Base-by-base conservation (phyloP, 345 rosid genomes). In the Acer yangbiense region DNA sequence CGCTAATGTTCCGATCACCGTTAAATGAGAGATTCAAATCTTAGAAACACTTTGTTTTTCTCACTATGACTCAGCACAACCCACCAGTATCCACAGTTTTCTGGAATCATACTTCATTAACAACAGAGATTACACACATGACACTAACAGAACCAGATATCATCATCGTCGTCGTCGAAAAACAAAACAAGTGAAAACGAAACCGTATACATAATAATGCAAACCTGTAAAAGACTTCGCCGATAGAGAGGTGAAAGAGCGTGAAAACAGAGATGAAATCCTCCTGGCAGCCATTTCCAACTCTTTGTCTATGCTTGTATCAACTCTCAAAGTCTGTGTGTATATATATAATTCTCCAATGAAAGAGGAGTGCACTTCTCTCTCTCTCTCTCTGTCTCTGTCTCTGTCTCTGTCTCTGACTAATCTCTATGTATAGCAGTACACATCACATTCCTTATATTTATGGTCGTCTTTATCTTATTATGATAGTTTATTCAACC, bases 181-280 rank as follows among this genome's bases (percentile, higher is more conserved):
- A 35, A 54, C 17, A 16, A 65, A 13, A 5, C 3, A 9, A 25
- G n/a, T 18, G n/a, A 13, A 2, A 0, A 57, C 3, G 39, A 55
- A 13, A 29, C 50, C 50, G 50, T 2, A 46, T 10, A 46, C 39
- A 35, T 35, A 35, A 35, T 35, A 4, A 35, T 35, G 5, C 50
- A 11, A 62, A 87, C 92, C 90, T 84, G 76, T 41, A 11, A 74
- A 62, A 70, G 80, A 68, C 43, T 76, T 75, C 69, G 86, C 14
- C 71, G 89, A 77, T 55, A 20, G 4, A 11, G 80, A 82, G 2
- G 90, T 11, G 76, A 85, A 69, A 18, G 97, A 88, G 27, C 93
- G 91, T 83, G 89, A 88, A 52, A 90, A 78, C 35, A 91, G 61
- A 20, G 83, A 78, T 25, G 94, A 85, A 23, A 89, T 39, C 78